Evolutionary conservation across 306 rosid species (phyloP).

Genomic region (Heteromeles arbutifolia): DNA sequence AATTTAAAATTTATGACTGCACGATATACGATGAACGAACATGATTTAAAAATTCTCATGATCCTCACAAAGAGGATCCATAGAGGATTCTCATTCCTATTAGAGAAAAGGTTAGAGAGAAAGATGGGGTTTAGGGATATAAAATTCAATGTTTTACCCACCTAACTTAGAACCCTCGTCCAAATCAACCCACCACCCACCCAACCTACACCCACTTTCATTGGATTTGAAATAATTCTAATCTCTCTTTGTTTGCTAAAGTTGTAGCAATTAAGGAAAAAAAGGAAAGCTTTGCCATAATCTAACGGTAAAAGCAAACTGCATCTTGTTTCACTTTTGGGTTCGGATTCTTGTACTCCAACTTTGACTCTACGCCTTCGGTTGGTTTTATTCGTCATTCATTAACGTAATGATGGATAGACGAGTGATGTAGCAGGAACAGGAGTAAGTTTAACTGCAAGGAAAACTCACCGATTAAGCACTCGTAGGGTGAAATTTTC

Average conservation of each 20-base stretch:
- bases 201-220: slow-evolving; percentile 12
- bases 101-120: not conserved
- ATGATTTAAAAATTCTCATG: rapidly evolving
- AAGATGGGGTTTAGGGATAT: not conserved
- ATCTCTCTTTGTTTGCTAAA: too few relatives aligned
- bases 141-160: slow-evolving; percentile 8
- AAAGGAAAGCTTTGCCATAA: not conserved
- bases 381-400: not conserved
- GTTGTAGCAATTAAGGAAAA: too few relatives aligned
- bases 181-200: slow-evolving; percentile 18
- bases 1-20: too few relatives aligned
- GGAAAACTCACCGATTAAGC: not conserved
- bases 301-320: not conserved
- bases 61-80: rapidly evolving
- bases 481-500: not conserved
- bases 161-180: slow-evolving; percentile 9
- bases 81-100: rapidly evolving
- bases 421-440: not conserved
- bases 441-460: too few relatives aligned
- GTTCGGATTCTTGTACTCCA: not conserved
- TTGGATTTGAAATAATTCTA: not conserved
- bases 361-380: not conserved
- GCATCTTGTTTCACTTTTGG: not conserved
- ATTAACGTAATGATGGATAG: not conserved
- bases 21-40: rapidly evolving